Evolutionary conservation across 2,329 filamentous ascomycete species (phyloP).

Genomic region (Clonostachys chloroleuca): DNA sequence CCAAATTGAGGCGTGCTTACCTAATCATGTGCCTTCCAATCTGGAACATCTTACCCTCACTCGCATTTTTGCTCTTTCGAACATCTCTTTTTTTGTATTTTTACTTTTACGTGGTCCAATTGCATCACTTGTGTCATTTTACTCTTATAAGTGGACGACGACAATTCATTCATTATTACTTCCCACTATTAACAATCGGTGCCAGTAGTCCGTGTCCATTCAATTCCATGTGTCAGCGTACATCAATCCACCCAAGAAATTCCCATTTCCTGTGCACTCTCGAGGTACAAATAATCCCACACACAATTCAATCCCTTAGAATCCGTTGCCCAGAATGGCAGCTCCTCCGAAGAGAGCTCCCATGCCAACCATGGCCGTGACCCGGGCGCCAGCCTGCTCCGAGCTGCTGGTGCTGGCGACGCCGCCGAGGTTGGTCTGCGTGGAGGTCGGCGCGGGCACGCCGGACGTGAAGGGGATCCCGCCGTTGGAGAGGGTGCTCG

Average conservation of each 20-base stretch:
- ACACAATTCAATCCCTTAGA: not conserved
- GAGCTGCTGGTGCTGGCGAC: not conserved
- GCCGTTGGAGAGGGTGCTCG: constrained; percentile 36
- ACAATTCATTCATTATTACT: no score
- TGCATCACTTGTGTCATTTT: no score
- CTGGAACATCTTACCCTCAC: no score
- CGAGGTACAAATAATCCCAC: not conserved
- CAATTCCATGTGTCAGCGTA: no score
- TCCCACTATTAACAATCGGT: no score
- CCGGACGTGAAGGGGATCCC: constrained; percentile 51
- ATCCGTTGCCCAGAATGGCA: constrained; percentile 10
- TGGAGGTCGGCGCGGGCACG: constrained; percentile 17
- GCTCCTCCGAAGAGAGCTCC: constrained; percentile 14
- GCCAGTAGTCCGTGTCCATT: no score
- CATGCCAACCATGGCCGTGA: constrained; percentile 14
- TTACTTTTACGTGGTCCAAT: not conserved
- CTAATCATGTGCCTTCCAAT: no score
- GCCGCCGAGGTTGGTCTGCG: not conserved
- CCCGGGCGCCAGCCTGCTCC: constrained; percentile 10
- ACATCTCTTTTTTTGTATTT: constrained; percentile 6
- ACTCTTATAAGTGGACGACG: no score
- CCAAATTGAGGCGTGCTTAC: no score
- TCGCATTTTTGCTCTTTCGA: no score
- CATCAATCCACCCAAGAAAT: no score
- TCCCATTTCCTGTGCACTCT: not conserved